A percentile compares a stretch with the other conserved stretches of the same genome.
Conservation (phyloP, 306 rosid genomes). For the Trifolium fragiferum region DNA sequence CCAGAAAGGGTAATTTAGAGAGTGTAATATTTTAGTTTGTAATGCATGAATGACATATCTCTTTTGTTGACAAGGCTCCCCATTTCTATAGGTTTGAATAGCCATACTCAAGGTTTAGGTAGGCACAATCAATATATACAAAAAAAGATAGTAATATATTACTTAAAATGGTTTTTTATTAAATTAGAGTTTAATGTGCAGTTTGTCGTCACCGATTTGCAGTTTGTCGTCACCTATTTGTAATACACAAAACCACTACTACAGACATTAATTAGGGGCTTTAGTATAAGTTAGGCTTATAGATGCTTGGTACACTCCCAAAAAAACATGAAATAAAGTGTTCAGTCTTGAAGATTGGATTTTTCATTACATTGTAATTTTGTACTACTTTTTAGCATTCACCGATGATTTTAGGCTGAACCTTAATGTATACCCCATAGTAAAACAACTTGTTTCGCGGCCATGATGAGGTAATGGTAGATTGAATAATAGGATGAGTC, state of each 20-base stretch:
- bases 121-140: neutral
- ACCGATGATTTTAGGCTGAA: neutral
- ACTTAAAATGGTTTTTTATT: constrained; percentile 14
- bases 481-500: neutral
- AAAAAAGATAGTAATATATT: constrained; percentile 7
- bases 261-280: neutral
- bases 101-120: constrained; percentile 15
- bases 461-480: neutral
- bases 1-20: constrained; percentile 1
- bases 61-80: no score
- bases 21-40: neutral
- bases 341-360: neutral
- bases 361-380: neutral
- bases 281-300: neutral
- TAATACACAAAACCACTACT: neutral
- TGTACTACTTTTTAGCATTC: neutral
- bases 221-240: neutral
- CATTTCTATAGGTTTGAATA: neutral
- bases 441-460: neutral
- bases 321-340: neutral
- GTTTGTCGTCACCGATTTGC: constrained; percentile 10
- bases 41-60: no score
- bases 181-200: neutral
- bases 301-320: neutral
- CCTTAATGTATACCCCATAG: neutral